Base-by-base conservation (phyloP, 768 basidiomycete genomes). In the Pleurotus djamor region DNA sequence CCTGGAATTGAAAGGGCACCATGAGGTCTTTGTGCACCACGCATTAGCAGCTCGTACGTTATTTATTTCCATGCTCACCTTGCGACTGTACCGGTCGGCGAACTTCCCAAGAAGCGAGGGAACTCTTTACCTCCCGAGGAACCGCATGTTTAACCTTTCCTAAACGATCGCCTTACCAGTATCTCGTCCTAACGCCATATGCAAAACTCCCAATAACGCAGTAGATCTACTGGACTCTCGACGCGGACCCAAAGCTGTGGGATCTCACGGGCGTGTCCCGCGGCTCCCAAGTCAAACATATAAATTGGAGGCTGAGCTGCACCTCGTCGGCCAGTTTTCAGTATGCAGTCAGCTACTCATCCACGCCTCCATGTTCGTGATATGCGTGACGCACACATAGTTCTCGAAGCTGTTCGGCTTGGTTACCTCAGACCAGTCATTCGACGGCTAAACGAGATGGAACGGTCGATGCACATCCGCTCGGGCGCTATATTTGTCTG, bases 401-500 rank as follows among this genome's bases (percentile, higher is more conserved):
- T 88, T 44, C 84, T 88, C 59, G 86, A 88, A 71, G 85, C 85
- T 33, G 86, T 86, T 58, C 80, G 84, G 2, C 80, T 79, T 60
- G 82, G 84, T 36, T 75, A 74, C 59, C 74, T 87, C 14, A 72
- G 73, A 45, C 79, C 80, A 16, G 79, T 86, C 33, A 68, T 73
- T 37, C 78, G 85, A 28, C 79, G 86, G 45, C 76, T 88, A 56
- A 86, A 88, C 68, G 86, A 88, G 62, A 74, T 78, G 52, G 85
- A 89, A 66, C 72, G 86, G 57, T 72, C 76, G 5, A 79, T 69
- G 52, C 79, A 78, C 64, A 83, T 89, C 59, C 76, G 74, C 50
- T 82, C 85, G 5, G 87, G 87, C 3, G 80, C 85, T 4, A 76
- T 88, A 33, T 89, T 88, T 66, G 84, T 88, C 48, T 89, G 87